Evolutionary conservation across 305 asterid genomes (phyloP), one percentile per base, ranked within the genome.

Genomic region (Fraxinus dipetala): DNA sequence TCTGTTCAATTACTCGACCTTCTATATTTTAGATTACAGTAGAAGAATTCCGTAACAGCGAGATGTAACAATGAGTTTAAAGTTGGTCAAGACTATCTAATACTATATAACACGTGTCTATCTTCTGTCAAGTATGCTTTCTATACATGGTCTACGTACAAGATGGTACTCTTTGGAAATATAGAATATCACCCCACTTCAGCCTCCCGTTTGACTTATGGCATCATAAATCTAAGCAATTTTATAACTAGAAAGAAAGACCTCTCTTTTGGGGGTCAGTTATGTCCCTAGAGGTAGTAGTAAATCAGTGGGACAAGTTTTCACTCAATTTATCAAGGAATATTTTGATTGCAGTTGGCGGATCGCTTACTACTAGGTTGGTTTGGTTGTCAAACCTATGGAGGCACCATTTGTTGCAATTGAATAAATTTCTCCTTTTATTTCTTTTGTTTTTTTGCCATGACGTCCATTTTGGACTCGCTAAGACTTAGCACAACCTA

Each of bases 371-470:
- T 22, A 40, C 18, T n/a, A 75, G 31, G 78, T 40, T 72, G 78
- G 83, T 45, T 72, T 51, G 72, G 38, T 34, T 80, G 78, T 80
- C 72, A 72, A 72, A 80, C 67, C 11, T 67, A 48, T 45, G 56
- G 78, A 80, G 73, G 83, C 78, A 45, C 35, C 78, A 43, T 70
- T 79, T 79, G 78, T 79, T 70, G 72, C 78, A 70, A 79, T 70
- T 69, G 51, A 28, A 43, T 45, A 43, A 80, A 43, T 70, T 72
- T 45, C 72, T 69, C 70, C 54, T 69, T 80, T 67, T 67, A 1
- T 65, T 65, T 65, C 18, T 24, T 65, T 65, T 65, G 3, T 3
- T 65, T 28, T 61, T 26, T 67, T 67, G n/a, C 34, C 35, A 65
- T 9, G 3, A 65, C 7, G 32, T 35, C 73, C n/a, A 24, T 65